Percentiles rank a stretch among this genome's conserved stretches.
phyloP scores from a whole-genome alignment of 2,329 filamentous ascomycete species.

The Colletotrichum sp. region DNA sequence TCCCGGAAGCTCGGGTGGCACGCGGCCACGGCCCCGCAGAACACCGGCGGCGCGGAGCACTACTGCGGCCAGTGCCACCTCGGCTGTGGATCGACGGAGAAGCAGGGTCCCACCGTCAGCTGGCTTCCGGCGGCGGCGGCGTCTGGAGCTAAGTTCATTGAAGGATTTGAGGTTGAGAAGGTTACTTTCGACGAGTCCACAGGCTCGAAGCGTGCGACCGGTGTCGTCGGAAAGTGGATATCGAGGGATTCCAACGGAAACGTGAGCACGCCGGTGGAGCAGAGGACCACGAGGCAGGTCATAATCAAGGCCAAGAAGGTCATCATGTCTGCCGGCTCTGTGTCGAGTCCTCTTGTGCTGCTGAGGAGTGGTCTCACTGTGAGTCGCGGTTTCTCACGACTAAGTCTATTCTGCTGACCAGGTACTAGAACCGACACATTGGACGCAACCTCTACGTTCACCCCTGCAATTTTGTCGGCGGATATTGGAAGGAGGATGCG shows the following conservation, averaged over 20 bases:
- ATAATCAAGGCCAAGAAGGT: conserved; percentile 81
- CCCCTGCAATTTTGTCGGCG: conserved; percentile 66
- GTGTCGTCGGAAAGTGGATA: conserved; percentile 77
- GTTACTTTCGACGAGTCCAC: conserved; percentile 69
- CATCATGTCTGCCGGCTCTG: conserved; percentile 76
- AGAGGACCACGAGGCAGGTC: conserved; percentile 62
- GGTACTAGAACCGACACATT: conserved; percentile 72
- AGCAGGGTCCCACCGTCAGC: conserved; percentile 78
- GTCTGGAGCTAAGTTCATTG: conserved; percentile 81
- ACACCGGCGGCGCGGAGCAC: conserved; percentile 76
- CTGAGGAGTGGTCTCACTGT: conserved; percentile 78
- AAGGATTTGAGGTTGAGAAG: conserved; percentile 77
- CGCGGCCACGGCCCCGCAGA: conserved; percentile 76
- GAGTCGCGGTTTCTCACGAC: conserved; percentile 25
- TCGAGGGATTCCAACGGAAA: conserved; percentile 70
- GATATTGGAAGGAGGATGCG: conserved; percentile 72
- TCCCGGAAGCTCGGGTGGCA: conserved; percentile 75
- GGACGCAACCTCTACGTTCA: conserved; percentile 85
- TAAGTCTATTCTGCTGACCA: conserved; percentile 23
- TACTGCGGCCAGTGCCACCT: conserved; percentile 72
- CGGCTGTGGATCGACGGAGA: conserved; percentile 71
- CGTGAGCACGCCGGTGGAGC: conserved; percentile 53
- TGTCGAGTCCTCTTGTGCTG: conserved; percentile 80
- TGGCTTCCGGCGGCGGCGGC: conserved; percentile 82
- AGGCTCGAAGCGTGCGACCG: conserved; percentile 63